Percentiles rank a stretch among this genome's conserved stretches.
These are phyloP conservation scores for Coemansia sp. DNA, from an alignment of 192 early-diverging fungal genomes.

Conservation along the genomic window DNA sequence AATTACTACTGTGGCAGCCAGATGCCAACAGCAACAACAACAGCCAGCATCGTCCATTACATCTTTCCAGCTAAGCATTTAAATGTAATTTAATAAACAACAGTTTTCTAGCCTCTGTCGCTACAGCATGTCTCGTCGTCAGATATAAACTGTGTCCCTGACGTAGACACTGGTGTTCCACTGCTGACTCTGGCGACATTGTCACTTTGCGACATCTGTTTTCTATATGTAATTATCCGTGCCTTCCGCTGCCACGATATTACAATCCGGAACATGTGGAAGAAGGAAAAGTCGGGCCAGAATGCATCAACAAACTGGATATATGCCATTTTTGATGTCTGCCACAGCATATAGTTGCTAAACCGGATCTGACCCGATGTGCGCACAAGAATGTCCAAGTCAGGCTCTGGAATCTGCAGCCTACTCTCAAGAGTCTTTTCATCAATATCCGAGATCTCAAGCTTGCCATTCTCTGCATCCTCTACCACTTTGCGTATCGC, in stretches of 20 bases:
- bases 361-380: slow-evolving; percentile 95
- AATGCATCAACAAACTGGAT: slow-evolving; percentile 85
- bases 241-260: slow-evolving; percentile 71
- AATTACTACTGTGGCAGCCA: background rate
- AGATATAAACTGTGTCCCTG: background rate
- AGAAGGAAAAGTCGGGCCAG: slow-evolving; percentile 96
- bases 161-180: no score
- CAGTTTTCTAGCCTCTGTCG: background rate
- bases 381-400: slow-evolving; percentile 84
- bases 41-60: slow-evolving; percentile 7
- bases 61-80: slow-evolving; percentile 5
- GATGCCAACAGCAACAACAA: slow-evolving; percentile 1
- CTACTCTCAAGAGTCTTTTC: slow-evolving; percentile 53
- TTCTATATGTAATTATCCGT: slow-evolving; percentile 18
- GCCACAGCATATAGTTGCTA: slow-evolving; percentile 95
- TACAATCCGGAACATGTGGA: slow-evolving; percentile 77
- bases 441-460: slow-evolving; percentile 56
- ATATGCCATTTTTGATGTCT: slow-evolving; percentile 66
- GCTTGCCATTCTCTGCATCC: slow-evolving; percentile 56
- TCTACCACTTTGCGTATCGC: slow-evolving; percentile 60
- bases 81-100: slow-evolving; percentile 6
- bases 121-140: slow-evolving; percentile 15
- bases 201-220: background rate
- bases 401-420: slow-evolving; percentile 65
- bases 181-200: no score